Base-by-base conservation (phyloP, 2,329 filamentous ascomycete genomes). In the Colletotrichum sp. region DNA sequence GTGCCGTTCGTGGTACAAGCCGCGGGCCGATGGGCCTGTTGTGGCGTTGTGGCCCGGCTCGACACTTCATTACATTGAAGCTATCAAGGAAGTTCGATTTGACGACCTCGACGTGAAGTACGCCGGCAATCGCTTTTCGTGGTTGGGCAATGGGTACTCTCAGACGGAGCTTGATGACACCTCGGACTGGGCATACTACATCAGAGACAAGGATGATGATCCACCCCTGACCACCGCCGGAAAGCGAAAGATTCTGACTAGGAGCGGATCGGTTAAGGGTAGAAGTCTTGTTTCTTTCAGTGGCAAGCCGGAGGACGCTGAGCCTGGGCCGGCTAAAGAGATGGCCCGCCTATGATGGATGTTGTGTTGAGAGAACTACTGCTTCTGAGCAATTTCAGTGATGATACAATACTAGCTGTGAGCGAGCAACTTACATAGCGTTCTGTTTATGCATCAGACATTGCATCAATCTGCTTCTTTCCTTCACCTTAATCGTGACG, bases 31-130 rank as follows among this genome's bases (percentile, higher is more conserved):
- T 16, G 68, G 75, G 12, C 75, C 71, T 13, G 71, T 78, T 6
- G 60, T 77, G n/a, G 68, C 68, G 26, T 36, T 72, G 18, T 80
- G 79, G 79, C 79, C 79, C 8, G 79, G 77, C 2, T 85, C 82
- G 18, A 86, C 87, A 8, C 80, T 90, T n/a, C 88, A 90, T 79
- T 89, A 87, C 76, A 85, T 90, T 62, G 87, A 90, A 78, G 85
- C 85, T 8, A 78, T 90, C 60, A 82, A 83, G 71, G 85, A 89
- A 62, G 80, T 87, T 1, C 82, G 88, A 0, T 81, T 83, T 52
- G 88, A 90, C 44, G 89, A 90, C 77, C 87, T 85, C 80, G 85
- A 89, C 8, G 79, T 89, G 28, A 83, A 74, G 57, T 84, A 85
- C 65, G 77, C 79, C 4, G 83, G 83, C 15, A 87, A 87, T 78